Base-by-base conservation (phyloP, 768 basidiomycete genomes). In the Hemileccinum impolitum region DNA sequence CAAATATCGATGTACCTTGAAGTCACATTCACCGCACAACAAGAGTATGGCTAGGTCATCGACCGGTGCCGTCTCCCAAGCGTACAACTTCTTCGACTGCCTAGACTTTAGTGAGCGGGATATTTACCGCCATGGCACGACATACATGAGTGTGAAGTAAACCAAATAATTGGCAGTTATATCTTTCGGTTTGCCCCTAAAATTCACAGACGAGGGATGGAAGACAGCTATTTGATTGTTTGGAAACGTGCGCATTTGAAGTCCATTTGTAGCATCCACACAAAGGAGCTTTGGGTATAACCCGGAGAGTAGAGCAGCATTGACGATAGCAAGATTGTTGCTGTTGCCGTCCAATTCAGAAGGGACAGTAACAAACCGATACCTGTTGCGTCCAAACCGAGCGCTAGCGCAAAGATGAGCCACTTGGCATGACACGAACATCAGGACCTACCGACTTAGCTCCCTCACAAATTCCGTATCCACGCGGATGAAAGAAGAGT, bases 171-270 rank as follows among this genome's bases (percentile, higher is more conserved):
- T 85, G 13, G 78, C 79, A 0, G 82, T 85, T 56, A 94, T 85
- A 46, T 94, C 90, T 10, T 67, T 60, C 8, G 79, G 72, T 60
- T 75, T 84, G 61, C 67, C 77, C 55, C 81, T 73, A 68, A 93
- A 93, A 66, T 99, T 98, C 53, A 95, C 79, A 0, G 92, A 95
- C 10, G 90, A 89, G 0, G 94, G 95, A 67, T 97, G 95, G 63
- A 95, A 89, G 25, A 76, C 75, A 1, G 80, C 84, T 13, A 72
- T 65, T 60, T 90, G 90, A 58, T 87, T 90, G 64, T 94, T 96
- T 19, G 80, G 76, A 34, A 94, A 77, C 0, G 91, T 97, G 47
- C 78, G 78, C 72, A 96, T 73, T 47, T 86, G 81, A 11, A 43
- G 19, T 13, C 79, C 79, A 50, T 63, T 79, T 38, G 68, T 63